Conservation (phyloP, 2,329 filamentous ascomycete genomes). For the Xylaria sp. region DNA sequence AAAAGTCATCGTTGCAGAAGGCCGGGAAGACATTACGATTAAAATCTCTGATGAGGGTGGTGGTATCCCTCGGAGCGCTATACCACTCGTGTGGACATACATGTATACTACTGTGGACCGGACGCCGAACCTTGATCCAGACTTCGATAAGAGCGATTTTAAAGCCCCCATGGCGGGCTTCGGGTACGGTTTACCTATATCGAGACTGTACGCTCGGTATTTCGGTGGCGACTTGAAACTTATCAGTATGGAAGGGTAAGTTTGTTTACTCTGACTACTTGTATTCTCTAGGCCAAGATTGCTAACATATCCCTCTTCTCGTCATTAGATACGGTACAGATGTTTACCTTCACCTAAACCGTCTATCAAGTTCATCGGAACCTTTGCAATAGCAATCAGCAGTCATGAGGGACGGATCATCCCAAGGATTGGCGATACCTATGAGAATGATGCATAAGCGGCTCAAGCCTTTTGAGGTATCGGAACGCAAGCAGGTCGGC, state of each 20-base stretch:
- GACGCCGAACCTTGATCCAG: constrained; percentile 92
- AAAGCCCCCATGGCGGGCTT: constrained; percentile 99
- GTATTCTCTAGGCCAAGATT: not conserved
- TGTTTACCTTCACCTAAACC: constrained; percentile 97
- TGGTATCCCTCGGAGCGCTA: constrained; percentile 90
- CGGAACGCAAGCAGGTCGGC: constrained; percentile 88
- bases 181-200: constrained; percentile 96
- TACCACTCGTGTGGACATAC: constrained; percentile 99
- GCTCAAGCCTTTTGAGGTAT: constrained; percentile 77
- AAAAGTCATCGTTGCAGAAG: constrained; percentile 97
- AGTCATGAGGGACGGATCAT: constrained; percentile 81
- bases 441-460: constrained; percentile 72
- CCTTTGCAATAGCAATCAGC: constrained; percentile 94
- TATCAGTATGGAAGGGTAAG: constrained; percentile 99
- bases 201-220: constrained; percentile 91
- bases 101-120: constrained; percentile 99
- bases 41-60: constrained; percentile 98
- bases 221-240: constrained; percentile 97
- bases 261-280: constrained; percentile 22
- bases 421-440: constrained; percentile 73
- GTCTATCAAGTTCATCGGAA: constrained; percentile 93
- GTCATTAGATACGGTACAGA: constrained; percentile 88
- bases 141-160: constrained; percentile 99
- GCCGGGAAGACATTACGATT: constrained; percentile 98
- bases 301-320: constrained; percentile 14